phyloP scores from a whole-genome alignment of 768 basidiomycete genomes.

The Rhizopogon rudus region DNA sequence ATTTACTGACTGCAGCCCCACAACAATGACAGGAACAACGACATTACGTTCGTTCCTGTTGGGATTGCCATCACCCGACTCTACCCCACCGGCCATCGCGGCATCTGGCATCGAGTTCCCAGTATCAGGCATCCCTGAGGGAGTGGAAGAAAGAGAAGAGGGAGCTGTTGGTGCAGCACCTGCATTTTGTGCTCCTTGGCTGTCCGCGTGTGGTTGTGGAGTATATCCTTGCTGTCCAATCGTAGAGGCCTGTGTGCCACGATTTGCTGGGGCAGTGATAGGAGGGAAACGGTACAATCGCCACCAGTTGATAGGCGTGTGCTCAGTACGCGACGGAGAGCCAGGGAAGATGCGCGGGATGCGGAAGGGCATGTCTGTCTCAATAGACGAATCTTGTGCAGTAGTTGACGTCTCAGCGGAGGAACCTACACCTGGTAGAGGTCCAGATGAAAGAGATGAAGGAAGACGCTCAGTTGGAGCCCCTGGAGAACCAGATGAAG shows the following conservation, averaged over 20 bases:
- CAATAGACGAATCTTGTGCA: not conserved
- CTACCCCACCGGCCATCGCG: conserved; percentile 3
- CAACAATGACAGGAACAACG: conserved; percentile 80
- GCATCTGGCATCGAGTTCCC: conserved; percentile 2
- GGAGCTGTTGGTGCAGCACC: conserved; percentile 7
- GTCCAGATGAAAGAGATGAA: conserved; percentile 1
- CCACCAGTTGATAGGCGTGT: conserved; percentile 69
- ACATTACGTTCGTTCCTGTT: conserved; percentile 31
- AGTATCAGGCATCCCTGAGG: conserved; percentile 13
- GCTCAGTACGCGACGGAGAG: conserved; percentile 32
- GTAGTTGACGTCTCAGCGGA: not conserved
- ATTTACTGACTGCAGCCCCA: conserved; percentile 74
- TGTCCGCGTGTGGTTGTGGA: conserved; percentile 9
- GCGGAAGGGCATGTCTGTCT: conserved; percentile 25
- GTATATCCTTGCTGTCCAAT: conserved; percentile 5
- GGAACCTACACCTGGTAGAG: not conserved
- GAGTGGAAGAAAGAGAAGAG: conserved; percentile 6
- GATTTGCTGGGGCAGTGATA: conserved; percentile 39
- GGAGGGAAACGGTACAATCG: conserved; percentile 78
- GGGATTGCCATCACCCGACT: not conserved
- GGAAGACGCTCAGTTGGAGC: not conserved
- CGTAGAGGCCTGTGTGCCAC: conserved; percentile 11
- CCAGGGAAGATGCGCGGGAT: conserved; percentile 21
- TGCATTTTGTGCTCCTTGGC: conserved; percentile 19
- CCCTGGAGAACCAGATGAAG: not conserved